Evolutionary conservation across 2,329 filamentous ascomycete genomes (phyloP).

Genomic region (Eutypa lata): DNA sequence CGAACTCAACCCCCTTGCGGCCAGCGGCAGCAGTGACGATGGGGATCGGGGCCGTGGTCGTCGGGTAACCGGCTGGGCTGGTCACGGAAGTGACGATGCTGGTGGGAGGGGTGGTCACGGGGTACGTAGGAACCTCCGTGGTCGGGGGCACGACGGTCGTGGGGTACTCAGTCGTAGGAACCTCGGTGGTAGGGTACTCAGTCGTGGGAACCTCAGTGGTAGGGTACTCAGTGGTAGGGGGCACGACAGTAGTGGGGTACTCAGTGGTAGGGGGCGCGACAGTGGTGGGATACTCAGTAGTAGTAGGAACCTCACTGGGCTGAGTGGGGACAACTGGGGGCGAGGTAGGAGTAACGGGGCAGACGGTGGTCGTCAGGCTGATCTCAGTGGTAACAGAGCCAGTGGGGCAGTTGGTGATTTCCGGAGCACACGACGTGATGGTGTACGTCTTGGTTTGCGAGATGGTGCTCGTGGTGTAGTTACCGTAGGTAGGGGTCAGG

Average conservation of each 20-base stretch:
- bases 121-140: neutral
- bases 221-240: neutral
- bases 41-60: constrained; percentile 3
- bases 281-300: neutral
- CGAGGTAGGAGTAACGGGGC: constrained; percentile 3
- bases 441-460: neutral
- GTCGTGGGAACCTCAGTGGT: neutral
- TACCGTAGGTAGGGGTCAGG: too few relatives aligned
- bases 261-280: neutral
- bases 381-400: constrained; percentile 3
- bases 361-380: constrained; percentile 1
- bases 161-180: neutral
- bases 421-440: neutral
- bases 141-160: too few relatives aligned
- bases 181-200: neutral
- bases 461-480: constrained; percentile 7
- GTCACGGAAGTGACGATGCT: constrained; percentile 2
- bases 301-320: neutral
- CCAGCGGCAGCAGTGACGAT: constrained; percentile 19
- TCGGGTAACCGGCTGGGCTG: constrained; percentile 2
- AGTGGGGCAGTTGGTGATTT: constrained; percentile 3
- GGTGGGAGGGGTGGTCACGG: neutral
- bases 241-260: neutral
- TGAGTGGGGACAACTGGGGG: neutral
- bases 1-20: constrained; percentile 11